phyloP scores from a whole-genome alignment of 2,329 filamentous ascomycete genomes.

The Teratosphaeria epicoccoides region DNA sequence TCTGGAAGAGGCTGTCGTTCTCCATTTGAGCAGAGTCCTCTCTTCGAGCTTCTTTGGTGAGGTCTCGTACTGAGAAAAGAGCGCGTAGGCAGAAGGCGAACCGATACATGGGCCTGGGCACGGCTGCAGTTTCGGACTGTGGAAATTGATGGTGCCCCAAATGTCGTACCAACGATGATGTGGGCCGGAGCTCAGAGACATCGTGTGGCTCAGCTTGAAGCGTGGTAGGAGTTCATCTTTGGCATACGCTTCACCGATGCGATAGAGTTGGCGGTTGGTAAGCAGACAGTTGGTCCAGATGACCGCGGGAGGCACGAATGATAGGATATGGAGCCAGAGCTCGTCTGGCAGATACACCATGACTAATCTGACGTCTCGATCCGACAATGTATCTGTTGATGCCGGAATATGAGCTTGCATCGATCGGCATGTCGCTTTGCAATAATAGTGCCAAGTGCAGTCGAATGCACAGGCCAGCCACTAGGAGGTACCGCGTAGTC shows the following conservation, averaged over 20 bases:
- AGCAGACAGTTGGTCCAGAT: not conserved
- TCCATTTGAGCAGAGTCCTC: not conserved
- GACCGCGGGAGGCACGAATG: not conserved
- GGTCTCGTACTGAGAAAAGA: not conserved
- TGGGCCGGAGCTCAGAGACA: not conserved
- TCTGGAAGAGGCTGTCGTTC: not conserved
- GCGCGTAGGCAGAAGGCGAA: not conserved
- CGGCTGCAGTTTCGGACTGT: not conserved
- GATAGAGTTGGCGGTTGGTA: not conserved
- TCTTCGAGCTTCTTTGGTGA: not conserved
- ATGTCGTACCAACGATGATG: not conserved
- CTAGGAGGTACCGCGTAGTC: too few relatives aligned
- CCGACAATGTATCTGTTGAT: too few relatives aligned
- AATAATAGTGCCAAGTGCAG: too few relatives aligned
- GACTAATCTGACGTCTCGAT: too few relatives aligned
- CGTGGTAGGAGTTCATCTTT: not conserved
- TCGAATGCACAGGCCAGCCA: too few relatives aligned
- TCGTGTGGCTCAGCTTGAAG: not conserved
- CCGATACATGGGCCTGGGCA: not conserved
- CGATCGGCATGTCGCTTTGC: too few relatives aligned
- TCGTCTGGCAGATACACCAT: conserved; percentile 14
- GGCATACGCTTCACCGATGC: not conserved
- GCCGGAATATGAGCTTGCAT: too few relatives aligned
- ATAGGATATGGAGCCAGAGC: conserved; percentile 16
- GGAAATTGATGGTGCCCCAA: not conserved